These are phyloP conservation scores for Globisporangium splendens DNA, from an alignment of 352 stramenopile species.

Conservation along the genomic window DNA sequence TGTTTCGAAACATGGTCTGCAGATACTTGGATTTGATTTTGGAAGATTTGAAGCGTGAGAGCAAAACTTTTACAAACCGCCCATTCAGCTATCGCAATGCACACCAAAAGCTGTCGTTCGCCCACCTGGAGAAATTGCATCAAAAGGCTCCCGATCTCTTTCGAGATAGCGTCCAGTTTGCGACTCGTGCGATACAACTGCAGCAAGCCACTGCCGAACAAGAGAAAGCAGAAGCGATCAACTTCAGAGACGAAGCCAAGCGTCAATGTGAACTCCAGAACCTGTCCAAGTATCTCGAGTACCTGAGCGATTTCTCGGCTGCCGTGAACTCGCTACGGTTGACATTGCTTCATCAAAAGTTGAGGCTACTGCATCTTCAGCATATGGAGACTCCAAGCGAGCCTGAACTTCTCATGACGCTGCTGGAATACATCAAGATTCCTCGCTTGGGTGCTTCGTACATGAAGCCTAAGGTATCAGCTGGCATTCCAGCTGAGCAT, in stretches of 20 bases:
- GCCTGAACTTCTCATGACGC: slow-evolving; percentile 14
- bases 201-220: slow-evolving; percentile 8
- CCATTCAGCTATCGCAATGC: slow-evolving; percentile 31
- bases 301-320: slow-evolving; percentile 24
- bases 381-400: slow-evolving; percentile 9
- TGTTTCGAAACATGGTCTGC: neutral
- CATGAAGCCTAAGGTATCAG: too few species aligned
- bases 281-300: slow-evolving; percentile 18
- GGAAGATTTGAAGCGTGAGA: slow-evolving; percentile 24
- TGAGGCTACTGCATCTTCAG: slow-evolving; percentile 19
- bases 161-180: slow-evolving; percentile 29
- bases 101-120: slow-evolving; percentile 33
- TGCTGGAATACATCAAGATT: slow-evolving; percentile 25
- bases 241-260: slow-evolving; percentile 1
- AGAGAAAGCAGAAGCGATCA: neutral
- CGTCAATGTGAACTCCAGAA: neutral
- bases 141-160: slow-evolving; percentile 21
- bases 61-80: slow-evolving; percentile 1
- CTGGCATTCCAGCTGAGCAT: neutral
- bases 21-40: slow-evolving; percentile 33
- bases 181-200: slow-evolving; percentile 24
- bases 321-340: slow-evolving; percentile 15
- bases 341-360: slow-evolving; percentile 18
- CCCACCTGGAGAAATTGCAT: slow-evolving; percentile 28
- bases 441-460: neutral